Evolutionary conservation across 495 filamentous ascomycete genomes (phyloP).

Genomic region (Delitschia confertaspora): DNA sequence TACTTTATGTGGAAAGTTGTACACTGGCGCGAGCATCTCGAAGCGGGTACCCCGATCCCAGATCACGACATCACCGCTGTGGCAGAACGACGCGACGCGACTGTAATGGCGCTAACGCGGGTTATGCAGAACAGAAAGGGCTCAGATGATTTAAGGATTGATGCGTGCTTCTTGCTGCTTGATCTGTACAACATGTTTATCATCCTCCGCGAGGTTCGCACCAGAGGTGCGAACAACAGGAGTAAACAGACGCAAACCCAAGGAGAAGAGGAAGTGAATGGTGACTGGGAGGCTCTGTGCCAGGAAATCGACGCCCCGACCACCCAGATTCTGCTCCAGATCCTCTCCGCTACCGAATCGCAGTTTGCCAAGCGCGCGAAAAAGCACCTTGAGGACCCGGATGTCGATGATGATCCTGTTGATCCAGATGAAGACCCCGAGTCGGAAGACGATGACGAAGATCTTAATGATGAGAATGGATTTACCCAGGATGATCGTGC

Average conservation of each 20-base stretch:
- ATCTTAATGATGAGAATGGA: too few relatives aligned
- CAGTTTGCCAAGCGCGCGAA: conserved; percentile 61
- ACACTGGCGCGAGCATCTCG: conserved; percentile 6
- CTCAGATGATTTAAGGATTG: conserved; percentile 66
- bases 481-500: conserved; percentile 41
- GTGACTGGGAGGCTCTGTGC: conserved; percentile 52
- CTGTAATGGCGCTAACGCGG: conserved; percentile 51
- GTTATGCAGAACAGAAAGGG: conserved; percentile 55
- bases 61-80: conserved; percentile 46
- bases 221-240: conserved; percentile 15
- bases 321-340: conserved; percentile 55
- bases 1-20: conserved; percentile 92
- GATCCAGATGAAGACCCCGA: conserved; percentile 43
- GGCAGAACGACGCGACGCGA: conserved; percentile 47
- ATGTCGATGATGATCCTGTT: conserved; percentile 35
- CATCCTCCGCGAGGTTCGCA: conserved; percentile 47
- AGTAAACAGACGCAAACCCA: conserved; percentile 36
- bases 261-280: conserved; percentile 28
- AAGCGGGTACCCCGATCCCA: conserved; percentile 39
- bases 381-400: conserved; percentile 59
- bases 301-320: conserved; percentile 52
- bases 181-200: conserved; percentile 76
- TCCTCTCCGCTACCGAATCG: conserved; percentile 67
- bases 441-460: conserved; percentile 53
- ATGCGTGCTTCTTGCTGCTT: conserved; percentile 64